Base-by-base conservation (phyloP, 2,329 filamentous ascomycete species). In the Periglandula ipomoeae region DNA sequence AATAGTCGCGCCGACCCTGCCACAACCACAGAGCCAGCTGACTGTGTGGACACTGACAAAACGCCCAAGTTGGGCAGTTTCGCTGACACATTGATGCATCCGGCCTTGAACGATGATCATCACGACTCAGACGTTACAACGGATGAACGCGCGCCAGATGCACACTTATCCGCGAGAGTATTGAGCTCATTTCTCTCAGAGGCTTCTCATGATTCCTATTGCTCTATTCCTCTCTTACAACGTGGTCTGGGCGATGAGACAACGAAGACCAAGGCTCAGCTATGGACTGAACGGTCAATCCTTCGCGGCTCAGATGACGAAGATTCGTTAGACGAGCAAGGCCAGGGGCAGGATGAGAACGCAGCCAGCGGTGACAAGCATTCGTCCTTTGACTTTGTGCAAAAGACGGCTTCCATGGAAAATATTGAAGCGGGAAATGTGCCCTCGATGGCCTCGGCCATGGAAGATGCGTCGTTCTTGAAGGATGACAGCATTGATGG, bases 161-260 rank as follows among this genome's bases (percentile, higher is more conserved):
- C 58, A 4, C 56, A 57, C 13, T 55, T 58, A 23, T 60, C 62
- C 8, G 45, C 51, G 4, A 68, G 67, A 2, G 69, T 68, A 20
- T 63, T 65, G 2, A 66, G 61, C 35, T 79, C 76, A 0, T 74
- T 78, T 55, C 53, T 78, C 3, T 79, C 78, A 1, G 75, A 79
- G 13, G 78, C 77, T 49, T 89, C 87, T 0, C 76, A 80, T 24
- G 81, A 84, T 44, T 91, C 87, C 0, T 89, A 89, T 61, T 84
- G 79, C 35, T 90, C 87, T 0, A 81, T 84, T 30, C 87, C 89
- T 4, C 73, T 93, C 7, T 74, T 94, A 11, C 84, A 91, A 52
- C 79, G 85, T 44, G 85, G 77, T 3, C 61, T 75, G 26, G 74
- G 72, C 0, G 75, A 80, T 38, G 74, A 79, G 52, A 67, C 67